A percentile compares a stretch with the other conserved stretches of the same genome.
phyloP scores from a whole-genome alignment of 208 protist genomes.

The Angomonas ambiguus region DNA sequence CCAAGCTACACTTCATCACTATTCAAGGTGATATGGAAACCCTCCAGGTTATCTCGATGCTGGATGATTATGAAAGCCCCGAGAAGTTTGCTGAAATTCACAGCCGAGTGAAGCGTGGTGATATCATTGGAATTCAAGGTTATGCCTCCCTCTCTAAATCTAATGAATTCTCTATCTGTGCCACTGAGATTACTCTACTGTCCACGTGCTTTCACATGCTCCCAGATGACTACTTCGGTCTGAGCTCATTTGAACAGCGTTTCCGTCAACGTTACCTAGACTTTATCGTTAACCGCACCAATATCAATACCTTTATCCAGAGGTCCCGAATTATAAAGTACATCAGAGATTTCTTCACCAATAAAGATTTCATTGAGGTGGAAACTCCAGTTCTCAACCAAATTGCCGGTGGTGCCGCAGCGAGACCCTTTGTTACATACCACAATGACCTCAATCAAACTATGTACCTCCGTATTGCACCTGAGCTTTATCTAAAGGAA shows the following conservation, averaged over 20 bases:
- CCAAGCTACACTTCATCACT: slow-evolving; percentile 97
- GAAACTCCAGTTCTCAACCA: slow-evolving; percentile 99
- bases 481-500: slow-evolving; percentile 99
- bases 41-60: slow-evolving; percentile 92
- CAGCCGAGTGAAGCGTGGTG: slow-evolving; percentile 93
- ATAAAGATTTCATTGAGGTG: slow-evolving; percentile 96
- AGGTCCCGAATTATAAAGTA: slow-evolving; percentile 96
- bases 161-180: slow-evolving; percentile 87
- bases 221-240: slow-evolving; percentile 92
- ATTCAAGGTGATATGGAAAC: slow-evolving; percentile 91
- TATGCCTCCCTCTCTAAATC: slow-evolving; percentile 84
- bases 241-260: slow-evolving; percentile 94
- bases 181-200: slow-evolving; percentile 83
- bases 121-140: slow-evolving; percentile 97
- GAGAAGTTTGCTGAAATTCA: slow-evolving; percentile 88
- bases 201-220: slow-evolving; percentile 99
- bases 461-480: slow-evolving; percentile 98
- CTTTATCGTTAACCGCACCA: slow-evolving; percentile 97
- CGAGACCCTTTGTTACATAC: slow-evolving; percentile 99
- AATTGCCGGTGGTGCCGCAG: slow-evolving; percentile 98
- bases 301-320: slow-evolving; percentile 93
- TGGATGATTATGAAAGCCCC: slow-evolving; percentile 52
- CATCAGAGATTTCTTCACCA: slow-evolving; percentile 97
- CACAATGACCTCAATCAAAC: slow-evolving; percentile 99
- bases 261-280: slow-evolving; percentile 99